phyloP scores from a whole-genome alignment of 2,329 filamentous ascomycete genomes.

The Cladorrhinum sp. region DNA sequence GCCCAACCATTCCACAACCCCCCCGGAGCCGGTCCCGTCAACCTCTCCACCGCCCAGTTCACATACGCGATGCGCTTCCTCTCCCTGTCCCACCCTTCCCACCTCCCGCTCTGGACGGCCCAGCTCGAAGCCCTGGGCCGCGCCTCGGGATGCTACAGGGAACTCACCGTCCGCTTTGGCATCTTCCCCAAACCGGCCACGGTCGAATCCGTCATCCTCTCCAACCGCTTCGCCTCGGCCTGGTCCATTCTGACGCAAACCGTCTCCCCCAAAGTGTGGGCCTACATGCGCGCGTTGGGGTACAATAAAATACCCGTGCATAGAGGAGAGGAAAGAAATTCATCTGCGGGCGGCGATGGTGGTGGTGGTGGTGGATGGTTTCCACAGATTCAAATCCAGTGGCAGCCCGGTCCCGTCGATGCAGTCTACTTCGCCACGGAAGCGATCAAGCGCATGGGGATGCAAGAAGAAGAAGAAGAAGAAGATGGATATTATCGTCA shows the following conservation, averaged over 20 bases:
- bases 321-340: slow-evolving; percentile 6
- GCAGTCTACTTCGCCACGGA: slow-evolving; percentile 20
- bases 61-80: slow-evolving; percentile 12
- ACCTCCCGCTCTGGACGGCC: slow-evolving; percentile 18
- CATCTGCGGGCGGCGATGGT: too few species aligned
- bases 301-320: slow-evolving; percentile 20
- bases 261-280: slow-evolving; percentile 23
- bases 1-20: slow-evolving; percentile 4
- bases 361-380: too few species aligned
- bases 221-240: slow-evolving; percentile 20
- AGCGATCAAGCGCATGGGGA: slow-evolving; percentile 16
- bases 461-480: slow-evolving; percentile 16
- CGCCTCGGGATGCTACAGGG: slow-evolving; percentile 17
- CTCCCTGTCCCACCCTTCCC: slow-evolving; percentile 12
- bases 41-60: slow-evolving; percentile 9
- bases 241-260: slow-evolving; percentile 24
- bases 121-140: slow-evolving; percentile 21
- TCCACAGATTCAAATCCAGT: slow-evolving; percentile 9
- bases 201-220: slow-evolving; percentile 23
- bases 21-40: slow-evolving; percentile 1
- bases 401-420: slow-evolving; percentile 20
- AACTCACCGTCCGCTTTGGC: slow-evolving; percentile 22
- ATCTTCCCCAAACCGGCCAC: slow-evolving; percentile 19
- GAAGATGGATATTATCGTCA: slow-evolving; percentile 20
- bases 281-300: slow-evolving; percentile 25